Evolutionary conservation across 2,329 filamentous ascomycete genomes (phyloP).

Genomic region (Lasiodiplodia gonubiensis): DNA sequence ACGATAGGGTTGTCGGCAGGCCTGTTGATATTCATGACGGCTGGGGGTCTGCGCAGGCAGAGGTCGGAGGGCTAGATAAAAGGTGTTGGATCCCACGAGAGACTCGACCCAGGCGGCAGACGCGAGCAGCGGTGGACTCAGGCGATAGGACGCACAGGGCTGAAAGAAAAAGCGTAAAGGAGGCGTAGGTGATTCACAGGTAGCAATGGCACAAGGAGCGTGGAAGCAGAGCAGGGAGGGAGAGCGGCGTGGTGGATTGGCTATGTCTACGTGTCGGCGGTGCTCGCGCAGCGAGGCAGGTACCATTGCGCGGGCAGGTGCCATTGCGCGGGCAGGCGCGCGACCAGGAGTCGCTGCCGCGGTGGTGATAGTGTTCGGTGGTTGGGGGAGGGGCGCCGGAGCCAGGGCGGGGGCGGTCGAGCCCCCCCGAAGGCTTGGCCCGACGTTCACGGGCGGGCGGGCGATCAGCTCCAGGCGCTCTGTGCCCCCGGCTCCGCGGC

Average conservation of each 20-base stretch:
- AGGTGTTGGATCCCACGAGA: not conserved
- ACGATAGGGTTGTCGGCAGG: conserved; percentile 44
- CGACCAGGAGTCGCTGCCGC: not conserved
- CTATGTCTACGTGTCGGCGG: not conserved
- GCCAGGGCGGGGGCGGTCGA: not conserved
- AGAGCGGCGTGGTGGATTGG: conserved; percentile 12
- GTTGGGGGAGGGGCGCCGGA: not conserved
- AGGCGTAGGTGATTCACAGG: conserved; percentile 20
- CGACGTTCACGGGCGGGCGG: not conserved
- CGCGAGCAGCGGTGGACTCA: not conserved
- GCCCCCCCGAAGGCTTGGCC: not conserved
- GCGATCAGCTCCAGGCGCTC: not conserved
- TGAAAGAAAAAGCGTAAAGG: conserved; percentile 13
- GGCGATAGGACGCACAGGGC: conserved; percentile 12
- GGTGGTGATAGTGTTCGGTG: not conserved
- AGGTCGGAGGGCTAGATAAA: conserved; percentile 2
- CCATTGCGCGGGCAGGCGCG: not conserved
- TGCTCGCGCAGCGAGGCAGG: not conserved
- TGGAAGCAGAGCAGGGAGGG: not conserved
- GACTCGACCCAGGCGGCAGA: conserved; percentile 1
- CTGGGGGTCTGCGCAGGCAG: conserved; percentile 16
- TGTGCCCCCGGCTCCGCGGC: conserved; percentile 5
- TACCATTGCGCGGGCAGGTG: not conserved
- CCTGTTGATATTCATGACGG: conserved; percentile 48
- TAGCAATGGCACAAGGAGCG: conserved; percentile 8